These are phyloP conservation scores for Phytophthora megakarya DNA, from an alignment of 352 stramenopile genomes.

Conservation along the genomic window DNA sequence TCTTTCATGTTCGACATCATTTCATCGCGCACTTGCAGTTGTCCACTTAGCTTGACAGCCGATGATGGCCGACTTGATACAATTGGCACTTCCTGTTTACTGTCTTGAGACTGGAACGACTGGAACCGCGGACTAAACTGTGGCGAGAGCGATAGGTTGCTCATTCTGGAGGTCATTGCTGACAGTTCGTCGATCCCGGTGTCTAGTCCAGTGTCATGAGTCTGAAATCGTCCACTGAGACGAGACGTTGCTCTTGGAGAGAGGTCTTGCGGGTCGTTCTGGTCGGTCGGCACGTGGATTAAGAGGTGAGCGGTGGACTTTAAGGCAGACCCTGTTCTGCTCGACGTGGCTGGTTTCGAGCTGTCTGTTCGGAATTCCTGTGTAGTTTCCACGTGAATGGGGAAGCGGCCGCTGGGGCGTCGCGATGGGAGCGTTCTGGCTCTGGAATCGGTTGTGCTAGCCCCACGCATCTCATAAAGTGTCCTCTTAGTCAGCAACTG, in stretches of 20 bases:
- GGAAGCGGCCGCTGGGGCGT: constrained; percentile 14
- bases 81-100: not conserved
- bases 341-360: constrained; percentile 4
- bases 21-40: constrained; percentile 22
- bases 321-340: constrained; percentile 6
- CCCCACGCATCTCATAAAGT: constrained; percentile 28
- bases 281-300: constrained; percentile 18
- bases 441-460: constrained; percentile 17
- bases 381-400: constrained; percentile 3
- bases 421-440: constrained; percentile 6
- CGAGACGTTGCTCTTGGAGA: constrained; percentile 9
- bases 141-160: not conserved
- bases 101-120: constrained; percentile 15
- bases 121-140: constrained; percentile 16
- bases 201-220: constrained; percentile 1
- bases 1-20: constrained; percentile 22
- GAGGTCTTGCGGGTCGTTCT: constrained; percentile 11
- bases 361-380: constrained; percentile 15
- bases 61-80: constrained; percentile 19
- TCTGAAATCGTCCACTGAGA: constrained; percentile 20
- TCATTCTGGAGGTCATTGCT: not conserved
- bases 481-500: not conserved
- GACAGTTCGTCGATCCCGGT: constrained; percentile 15
- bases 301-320: constrained; percentile 27
- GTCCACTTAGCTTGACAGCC: constrained; percentile 1